Percentiles rank a stretch among this genome's conserved stretches.
phyloP scores from a whole-genome alignment of 2,329 filamentous ascomycete genomes.

The Seiridium cupressi region DNA sequence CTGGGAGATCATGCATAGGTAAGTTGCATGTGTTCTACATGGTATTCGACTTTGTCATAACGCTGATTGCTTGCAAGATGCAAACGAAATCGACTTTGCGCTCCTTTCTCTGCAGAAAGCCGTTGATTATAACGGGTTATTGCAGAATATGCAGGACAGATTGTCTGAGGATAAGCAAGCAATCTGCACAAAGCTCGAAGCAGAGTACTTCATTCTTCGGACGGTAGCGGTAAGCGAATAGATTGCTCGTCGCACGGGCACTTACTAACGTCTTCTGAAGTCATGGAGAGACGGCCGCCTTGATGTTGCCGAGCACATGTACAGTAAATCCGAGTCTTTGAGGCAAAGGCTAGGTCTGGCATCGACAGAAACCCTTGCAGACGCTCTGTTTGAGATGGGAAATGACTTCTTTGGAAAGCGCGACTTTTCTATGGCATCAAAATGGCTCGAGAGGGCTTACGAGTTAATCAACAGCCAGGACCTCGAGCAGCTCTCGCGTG shows the following conservation, averaged over 20 bases:
- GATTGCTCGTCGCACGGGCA: slow-evolving; percentile 13
- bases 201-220: slow-evolving; percentile 65
- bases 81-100: slow-evolving; percentile 54
- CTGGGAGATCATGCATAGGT: slow-evolving; percentile 62
- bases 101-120: slow-evolving; percentile 62
- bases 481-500: slow-evolving; percentile 53
- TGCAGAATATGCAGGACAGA: slow-evolving; percentile 29
- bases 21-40: slow-evolving; percentile 20
- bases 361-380: slow-evolving; percentile 60
- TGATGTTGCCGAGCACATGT: slow-evolving; percentile 79
- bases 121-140: slow-evolving; percentile 50
- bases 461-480: slow-evolving; percentile 55
- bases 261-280: slow-evolving; percentile 37
- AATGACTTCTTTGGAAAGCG: slow-evolving; percentile 51
- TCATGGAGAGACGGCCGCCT: slow-evolving; percentile 71
- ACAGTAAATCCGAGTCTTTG: slow-evolving; percentile 52
- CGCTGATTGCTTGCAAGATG: slow-evolving; percentile 34
- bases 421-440: slow-evolving; percentile 54
- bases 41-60: background rate
- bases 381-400: slow-evolving; percentile 73
- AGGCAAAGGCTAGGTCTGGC: slow-evolving; percentile 39
- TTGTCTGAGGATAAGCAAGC: slow-evolving; percentile 27
- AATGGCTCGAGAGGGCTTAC: slow-evolving; percentile 73
- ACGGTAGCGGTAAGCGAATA: slow-evolving; percentile 58
- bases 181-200: slow-evolving; percentile 39